Conservation (phyloP, 176 grass and related monocot genomes). For the Zoysia pacifica region DNA sequence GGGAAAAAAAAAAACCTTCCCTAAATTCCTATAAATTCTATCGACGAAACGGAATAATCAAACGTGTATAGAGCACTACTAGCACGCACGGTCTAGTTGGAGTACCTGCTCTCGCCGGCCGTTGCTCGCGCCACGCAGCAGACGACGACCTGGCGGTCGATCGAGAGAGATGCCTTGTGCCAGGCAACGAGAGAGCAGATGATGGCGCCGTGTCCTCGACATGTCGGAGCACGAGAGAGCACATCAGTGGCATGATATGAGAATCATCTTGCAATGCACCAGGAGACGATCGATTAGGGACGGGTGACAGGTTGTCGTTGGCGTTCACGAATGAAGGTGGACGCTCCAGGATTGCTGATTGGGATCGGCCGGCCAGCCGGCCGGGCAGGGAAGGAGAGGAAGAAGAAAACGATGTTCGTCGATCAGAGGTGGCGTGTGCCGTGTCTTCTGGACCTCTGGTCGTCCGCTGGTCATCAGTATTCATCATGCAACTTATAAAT, state of each 20-base stretch:
- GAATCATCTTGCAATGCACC: constrained; percentile 13
- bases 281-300: neutral
- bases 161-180: constrained; percentile 14
- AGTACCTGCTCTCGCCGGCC: neutral
- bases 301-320: neutral
- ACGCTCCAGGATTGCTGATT: neutral
- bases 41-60: too few relatives aligned
- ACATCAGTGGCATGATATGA: too few relatives aligned
- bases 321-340: neutral
- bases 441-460: too few relatives aligned
- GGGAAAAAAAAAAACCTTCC: neutral
- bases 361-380: too few relatives aligned
- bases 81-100: neutral
- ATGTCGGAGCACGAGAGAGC: constrained; percentile 10
- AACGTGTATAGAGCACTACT: neutral
- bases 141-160: neutral
- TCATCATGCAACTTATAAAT: too few relatives aligned
- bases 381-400: neutral
- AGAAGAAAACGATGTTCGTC: neutral
- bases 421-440: too few relatives aligned
- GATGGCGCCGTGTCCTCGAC: constrained; percentile 28
- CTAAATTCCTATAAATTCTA: neutral
- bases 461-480: too few relatives aligned
- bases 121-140: neutral
- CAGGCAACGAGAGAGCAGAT: constrained; percentile 2